A percentile compares a stretch with the other conserved stretches of the same genome.
These are phyloP conservation scores for Lenzites betulinus DNA, from an alignment of 768 basidiomycete genomes.

Conservation along the genomic window DNA sequence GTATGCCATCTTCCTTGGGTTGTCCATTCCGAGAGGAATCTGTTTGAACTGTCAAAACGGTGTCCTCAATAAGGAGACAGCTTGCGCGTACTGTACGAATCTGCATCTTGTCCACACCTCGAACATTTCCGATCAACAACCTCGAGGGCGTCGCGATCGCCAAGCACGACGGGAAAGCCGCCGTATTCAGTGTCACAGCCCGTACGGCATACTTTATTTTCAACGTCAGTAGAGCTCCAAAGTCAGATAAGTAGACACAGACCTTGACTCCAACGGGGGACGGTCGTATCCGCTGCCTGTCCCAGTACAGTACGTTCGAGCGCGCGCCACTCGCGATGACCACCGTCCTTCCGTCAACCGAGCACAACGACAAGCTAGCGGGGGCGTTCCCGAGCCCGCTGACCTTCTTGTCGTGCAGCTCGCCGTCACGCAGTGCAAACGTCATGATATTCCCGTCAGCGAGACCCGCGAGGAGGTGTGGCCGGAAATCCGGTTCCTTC, in stretches of 20 bases:
- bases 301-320: constrained; percentile 68
- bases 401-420: constrained; percentile 53
- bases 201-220: constrained; percentile 46
- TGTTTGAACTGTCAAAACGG: constrained; percentile 31
- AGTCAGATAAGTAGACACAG: constrained; percentile 4
- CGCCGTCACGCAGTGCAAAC: constrained; percentile 42
- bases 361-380: constrained; percentile 57
- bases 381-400: constrained; percentile 69
- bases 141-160: constrained; percentile 55
- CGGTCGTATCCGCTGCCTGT: constrained; percentile 61
- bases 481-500: constrained; percentile 43
- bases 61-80: constrained; percentile 3
- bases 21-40: constrained; percentile 72
- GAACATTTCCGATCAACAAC: constrained; percentile 66
- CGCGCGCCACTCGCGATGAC: constrained; percentile 76
- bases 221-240: neutral
- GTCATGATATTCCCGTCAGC: constrained; percentile 72
- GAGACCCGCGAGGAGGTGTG: constrained; percentile 71
- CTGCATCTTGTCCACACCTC: constrained; percentile 75
- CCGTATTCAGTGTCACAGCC: constrained; percentile 55
- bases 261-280: constrained; percentile 78
- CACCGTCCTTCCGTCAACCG: constrained; percentile 51
- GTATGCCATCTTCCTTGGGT: constrained; percentile 69
- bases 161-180: constrained; percentile 53
- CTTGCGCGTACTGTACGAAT: constrained; percentile 63